These are phyloP conservation scores for Mycena polygramma DNA, from an alignment of 768 basidiomycete species.

Conservation along the genomic window DNA sequence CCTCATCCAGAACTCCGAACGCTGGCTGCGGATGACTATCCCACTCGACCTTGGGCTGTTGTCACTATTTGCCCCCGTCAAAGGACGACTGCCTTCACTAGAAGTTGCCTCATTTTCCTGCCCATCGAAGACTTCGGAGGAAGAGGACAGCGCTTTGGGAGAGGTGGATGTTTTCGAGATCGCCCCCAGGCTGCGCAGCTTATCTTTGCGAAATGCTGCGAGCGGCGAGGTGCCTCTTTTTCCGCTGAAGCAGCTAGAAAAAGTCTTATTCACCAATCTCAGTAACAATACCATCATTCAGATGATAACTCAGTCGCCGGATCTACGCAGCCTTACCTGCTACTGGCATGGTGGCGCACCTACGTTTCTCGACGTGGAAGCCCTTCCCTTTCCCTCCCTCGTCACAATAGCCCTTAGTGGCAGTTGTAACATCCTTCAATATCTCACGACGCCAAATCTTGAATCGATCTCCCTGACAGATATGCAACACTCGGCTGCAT, in stretches of 20 bases:
- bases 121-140: not conserved
- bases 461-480: not conserved
- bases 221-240: not conserved
- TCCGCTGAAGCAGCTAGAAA: not conserved
- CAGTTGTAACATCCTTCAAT: not conserved
- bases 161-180: not conserved
- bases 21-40: not conserved
- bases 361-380: not conserved
- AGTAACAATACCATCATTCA: not conserved
- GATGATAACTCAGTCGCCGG: not conserved
- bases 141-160: not conserved
- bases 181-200: not conserved
- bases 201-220: not conserved
- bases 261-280: conserved; percentile 1
- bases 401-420: not conserved
- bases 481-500: not conserved
- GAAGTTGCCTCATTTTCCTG: conserved; percentile 1
- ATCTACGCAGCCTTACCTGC: conserved; percentile 1
- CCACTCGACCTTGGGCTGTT: conserved; percentile 1
- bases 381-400: not conserved
- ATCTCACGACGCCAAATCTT: not conserved
- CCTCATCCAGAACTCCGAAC: not conserved
- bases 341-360: not conserved
- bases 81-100: not conserved
- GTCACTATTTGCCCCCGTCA: not conserved